Percentiles rank a stretch among this genome's conserved stretches.
These are phyloP conservation scores for Tolypocladium tropicale DNA, from an alignment of 2,329 filamentous ascomycete species.

Conservation along the genomic window DNA sequence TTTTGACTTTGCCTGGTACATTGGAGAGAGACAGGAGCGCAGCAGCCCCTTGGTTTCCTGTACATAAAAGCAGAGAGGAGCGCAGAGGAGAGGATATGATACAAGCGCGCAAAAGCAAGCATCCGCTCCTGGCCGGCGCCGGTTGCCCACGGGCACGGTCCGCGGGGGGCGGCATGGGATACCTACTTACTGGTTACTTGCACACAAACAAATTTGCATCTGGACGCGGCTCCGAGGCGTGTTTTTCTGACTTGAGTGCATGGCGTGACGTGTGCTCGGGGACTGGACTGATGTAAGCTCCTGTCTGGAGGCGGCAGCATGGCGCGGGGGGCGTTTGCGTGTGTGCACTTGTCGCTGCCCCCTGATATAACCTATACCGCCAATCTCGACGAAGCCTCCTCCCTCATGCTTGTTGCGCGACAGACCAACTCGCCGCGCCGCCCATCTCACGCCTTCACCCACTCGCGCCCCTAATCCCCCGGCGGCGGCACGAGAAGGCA, in stretches of 20 bases:
- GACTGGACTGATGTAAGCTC: too few relatives aligned
- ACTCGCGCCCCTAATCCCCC: too few relatives aligned
- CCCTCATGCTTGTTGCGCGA: too few relatives aligned
- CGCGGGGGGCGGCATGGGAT: neutral
- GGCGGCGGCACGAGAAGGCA: too few relatives aligned
- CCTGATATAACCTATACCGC: too few relatives aligned
- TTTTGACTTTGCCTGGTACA: neutral
- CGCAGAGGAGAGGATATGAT: neutral
- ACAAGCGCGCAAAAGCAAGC: neutral
- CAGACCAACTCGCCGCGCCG: too few relatives aligned
- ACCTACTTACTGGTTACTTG: neutral
- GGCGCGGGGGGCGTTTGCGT: too few relatives aligned
- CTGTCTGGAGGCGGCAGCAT: too few relatives aligned
- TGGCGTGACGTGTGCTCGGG: neutral
- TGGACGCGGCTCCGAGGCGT: neutral
- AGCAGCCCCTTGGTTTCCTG: neutral
- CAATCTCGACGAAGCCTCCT: too few relatives aligned
- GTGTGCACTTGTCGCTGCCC: too few relatives aligned
- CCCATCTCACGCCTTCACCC: too few relatives aligned
- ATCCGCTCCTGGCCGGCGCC: neutral
- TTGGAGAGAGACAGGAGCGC: neutral
- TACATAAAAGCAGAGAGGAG: conserved; percentile 1
- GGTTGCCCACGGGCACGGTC: neutral
- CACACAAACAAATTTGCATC: neutral
- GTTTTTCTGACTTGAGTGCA: neutral